These are phyloP conservation scores for Byssothecium circinans DNA, from an alignment of 2,329 filamentous ascomycete genomes.

Conservation along the genomic window DNA sequence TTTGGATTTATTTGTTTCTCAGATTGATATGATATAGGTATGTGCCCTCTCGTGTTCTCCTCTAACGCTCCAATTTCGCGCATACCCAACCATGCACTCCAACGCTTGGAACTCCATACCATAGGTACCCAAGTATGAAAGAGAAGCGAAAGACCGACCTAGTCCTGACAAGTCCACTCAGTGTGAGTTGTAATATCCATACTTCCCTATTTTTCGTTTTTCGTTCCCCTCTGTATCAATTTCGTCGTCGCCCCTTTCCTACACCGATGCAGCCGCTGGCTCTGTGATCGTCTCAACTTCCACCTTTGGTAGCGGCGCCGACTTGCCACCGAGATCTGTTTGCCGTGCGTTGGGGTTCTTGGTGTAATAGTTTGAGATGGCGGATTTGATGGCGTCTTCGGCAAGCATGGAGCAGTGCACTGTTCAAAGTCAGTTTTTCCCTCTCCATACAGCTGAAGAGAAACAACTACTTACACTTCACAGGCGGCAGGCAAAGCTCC, in stretches of 20 bases:
- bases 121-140: not conserved
- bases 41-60: not conserved
- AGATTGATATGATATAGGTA: not conserved
- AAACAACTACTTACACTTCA: slow-evolving; percentile 68
- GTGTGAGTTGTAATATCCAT: slow-evolving; percentile 12
- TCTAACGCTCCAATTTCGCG: slow-evolving; percentile 4
- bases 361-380: slow-evolving; percentile 86
- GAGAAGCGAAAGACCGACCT: slow-evolving; percentile 13
- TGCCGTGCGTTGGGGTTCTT: slow-evolving; percentile 78
- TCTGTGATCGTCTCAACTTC: slow-evolving; percentile 59
- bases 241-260: slow-evolving; percentile 15
- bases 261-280: slow-evolving; percentile 26
- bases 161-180: not conserved
- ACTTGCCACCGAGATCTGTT: slow-evolving; percentile 78
- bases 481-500: slow-evolving; percentile 85
- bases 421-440: slow-evolving; percentile 41
- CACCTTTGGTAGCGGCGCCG: slow-evolving; percentile 66
- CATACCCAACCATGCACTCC: not conserved
- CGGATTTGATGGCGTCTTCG: slow-evolving; percentile 89
- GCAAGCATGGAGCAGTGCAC: slow-evolving; percentile 92
- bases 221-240: slow-evolving; percentile 20
- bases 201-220: not conserved
- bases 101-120: slow-evolving; percentile 10
- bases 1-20: not conserved
- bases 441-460: slow-evolving; percentile 1